Evolutionary conservation across 208 protist genomes (phyloP), one percentile per base, ranked within the genome.

Genomic region (Acanthamoeba comandoni): DNA sequence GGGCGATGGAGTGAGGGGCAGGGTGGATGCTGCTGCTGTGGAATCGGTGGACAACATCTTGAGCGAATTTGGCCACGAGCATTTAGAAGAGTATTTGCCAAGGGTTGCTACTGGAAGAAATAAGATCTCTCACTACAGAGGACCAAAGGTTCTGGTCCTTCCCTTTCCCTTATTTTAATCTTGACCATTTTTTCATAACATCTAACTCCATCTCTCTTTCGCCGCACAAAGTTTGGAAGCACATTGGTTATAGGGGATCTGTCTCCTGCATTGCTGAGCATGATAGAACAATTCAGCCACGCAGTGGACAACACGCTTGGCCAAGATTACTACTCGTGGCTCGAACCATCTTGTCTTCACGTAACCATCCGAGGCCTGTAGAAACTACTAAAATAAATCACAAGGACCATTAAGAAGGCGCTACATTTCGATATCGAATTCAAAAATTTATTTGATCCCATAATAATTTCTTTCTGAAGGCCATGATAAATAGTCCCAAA

Each of bases 21-120:
- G 31, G n/a, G 48, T 12, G 13, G 31, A 24, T 12, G 19, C 70
- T 79, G 31, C 4, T 13, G 3, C 43, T 60, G 7, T 24, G 73
- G 8, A 84, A n/a, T n/a, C 35, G 22, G 73, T 84, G 9, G 49
- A 62, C 51, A n/a, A 62, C 73, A 55, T 84, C 13, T 26, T 84
- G 51, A 39, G 29, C 0, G 73, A 84, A 55, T 84, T 84, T 35
- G 51, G 48, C 12, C 52, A 84, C 9, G 51, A 57, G 8, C 43
- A 39, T 5, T 39, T 84, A 2, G 73, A 62, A 8, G 52, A 39
- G 15, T 84, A 84, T 55, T 65, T 84, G 19, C 31, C 31, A 12
- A 24, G 73, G 11, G 73, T 84, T 24, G 73, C 73, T 5, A 84
- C 73, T 15, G 73, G 73, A 9, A 49, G 73, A 49, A 84, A 84